Conservation (phyloP, 805 yeast genomes). For the Kluyveromyces aestuarii region DNA sequence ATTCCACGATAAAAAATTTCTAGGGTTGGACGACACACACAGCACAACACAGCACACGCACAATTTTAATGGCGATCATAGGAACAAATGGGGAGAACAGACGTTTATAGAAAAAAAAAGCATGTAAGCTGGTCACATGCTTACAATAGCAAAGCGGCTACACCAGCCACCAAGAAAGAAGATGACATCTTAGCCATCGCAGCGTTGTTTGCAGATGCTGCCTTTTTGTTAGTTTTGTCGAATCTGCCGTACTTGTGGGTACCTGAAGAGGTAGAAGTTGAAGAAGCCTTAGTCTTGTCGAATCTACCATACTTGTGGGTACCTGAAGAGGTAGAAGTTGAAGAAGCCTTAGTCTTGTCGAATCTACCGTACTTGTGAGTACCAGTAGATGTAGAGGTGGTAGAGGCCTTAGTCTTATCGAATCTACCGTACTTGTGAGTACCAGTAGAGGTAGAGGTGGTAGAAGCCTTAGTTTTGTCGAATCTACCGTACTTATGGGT, state of each 20-base stretch:
- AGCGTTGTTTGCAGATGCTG: constrained; percentile 1
- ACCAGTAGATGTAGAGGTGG: constrained; percentile 29
- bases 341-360: constrained; percentile 33
- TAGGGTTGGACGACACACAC: not conserved
- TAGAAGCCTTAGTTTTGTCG: constrained; percentile 31
- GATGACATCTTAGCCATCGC: constrained; percentile 1
- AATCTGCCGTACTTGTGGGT: constrained; percentile 53
- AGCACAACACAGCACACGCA: not conserved
- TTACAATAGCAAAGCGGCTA: constrained; percentile 2
- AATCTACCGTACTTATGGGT: constrained; percentile 52
- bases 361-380: constrained; percentile 48
- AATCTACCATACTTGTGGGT: constrained; percentile 52
- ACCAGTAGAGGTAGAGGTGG: constrained; percentile 29
- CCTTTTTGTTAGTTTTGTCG: constrained; percentile 29
- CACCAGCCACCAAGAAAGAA: constrained; percentile 2
- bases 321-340: constrained; percentile 31
- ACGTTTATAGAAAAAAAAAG: constrained; percentile 42
- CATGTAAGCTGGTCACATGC: constrained; percentile 22
- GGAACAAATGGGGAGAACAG: constrained; percentile 31
- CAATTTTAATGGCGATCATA: not conserved
- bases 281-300: constrained; percentile 31
- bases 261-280: constrained; percentile 31
- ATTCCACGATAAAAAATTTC: not conserved
- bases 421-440: constrained; percentile 48
- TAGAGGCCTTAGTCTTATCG: constrained; percentile 33